Evolutionary conservation across 2,329 filamentous ascomycete genomes (phyloP).

Genomic region (Zasmidium citrigriseum): DNA sequence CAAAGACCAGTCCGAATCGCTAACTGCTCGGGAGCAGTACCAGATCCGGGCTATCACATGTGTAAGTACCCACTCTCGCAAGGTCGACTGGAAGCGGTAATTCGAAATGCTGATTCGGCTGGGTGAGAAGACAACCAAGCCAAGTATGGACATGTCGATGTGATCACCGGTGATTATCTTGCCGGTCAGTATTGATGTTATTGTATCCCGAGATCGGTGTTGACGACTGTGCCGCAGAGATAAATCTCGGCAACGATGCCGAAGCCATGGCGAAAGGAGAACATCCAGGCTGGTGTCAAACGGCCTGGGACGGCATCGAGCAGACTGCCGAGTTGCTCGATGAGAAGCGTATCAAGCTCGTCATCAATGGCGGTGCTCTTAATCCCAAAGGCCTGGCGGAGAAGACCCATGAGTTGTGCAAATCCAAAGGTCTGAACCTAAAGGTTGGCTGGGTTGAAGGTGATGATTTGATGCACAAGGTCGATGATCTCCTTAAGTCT

Average conservation of each 20-base stretch:
- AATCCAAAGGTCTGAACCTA: conserved; percentile 37
- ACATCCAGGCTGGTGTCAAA: conserved; percentile 35
- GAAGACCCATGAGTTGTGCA: conserved; percentile 41
- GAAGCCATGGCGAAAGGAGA: conserved; percentile 25
- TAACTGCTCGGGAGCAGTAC: conserved; percentile 27
- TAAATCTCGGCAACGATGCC: conserved; percentile 31
- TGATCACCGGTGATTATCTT: conserved; percentile 57
- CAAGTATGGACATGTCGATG: conserved; percentile 42
- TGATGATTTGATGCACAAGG: conserved; percentile 33
- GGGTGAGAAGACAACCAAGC: conserved; percentile 23
- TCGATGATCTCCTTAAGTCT: conserved; percentile 20
- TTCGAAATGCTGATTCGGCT: background rate
- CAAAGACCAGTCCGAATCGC: conserved; percentile 23
- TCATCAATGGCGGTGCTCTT: conserved; percentile 57
- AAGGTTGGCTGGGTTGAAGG: conserved; percentile 51
- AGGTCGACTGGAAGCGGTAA: background rate
- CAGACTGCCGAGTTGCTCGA: conserved; percentile 48
- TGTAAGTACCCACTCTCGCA: background rate
- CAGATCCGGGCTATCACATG: conserved; percentile 30
- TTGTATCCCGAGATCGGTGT: no score
- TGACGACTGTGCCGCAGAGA: conserved; percentile 11
- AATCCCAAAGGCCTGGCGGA: conserved; percentile 56
- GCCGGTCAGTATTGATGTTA: conserved; percentile 42
- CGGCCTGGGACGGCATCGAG: conserved; percentile 52
- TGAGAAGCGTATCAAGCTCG: conserved; percentile 55